Evolutionary conservation across 208 protist species (phyloP), one percentile per base, ranked within the genome.

Genomic region (Trypanosoma conorhini): DNA sequence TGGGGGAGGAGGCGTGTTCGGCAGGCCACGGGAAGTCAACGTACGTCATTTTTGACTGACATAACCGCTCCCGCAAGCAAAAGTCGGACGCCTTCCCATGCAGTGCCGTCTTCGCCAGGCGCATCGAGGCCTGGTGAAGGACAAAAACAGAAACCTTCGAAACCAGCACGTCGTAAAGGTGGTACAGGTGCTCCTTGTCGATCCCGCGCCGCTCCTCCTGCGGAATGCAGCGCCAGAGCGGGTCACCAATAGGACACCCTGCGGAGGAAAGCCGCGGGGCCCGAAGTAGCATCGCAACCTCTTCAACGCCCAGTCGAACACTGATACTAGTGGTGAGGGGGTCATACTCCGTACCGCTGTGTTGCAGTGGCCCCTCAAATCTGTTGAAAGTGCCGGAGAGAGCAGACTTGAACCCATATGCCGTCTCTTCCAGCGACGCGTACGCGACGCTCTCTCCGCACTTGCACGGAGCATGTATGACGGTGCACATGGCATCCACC

Each of bases 251-350:
- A 19, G 64, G 73, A 22, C 73, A 40, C n/a, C 83, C 79, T 64
- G 79, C 73, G 30, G 83, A 83, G 19, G 86, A 91, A 24, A 91
- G 81, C 13, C 86, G 80, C 17, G 86, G 82, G 33, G 86, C 77
- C 58, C 82, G 81, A 48, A 88, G 56, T 21, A 64, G 58, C 24
- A 88, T 24, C 3, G 64, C 31, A n/a, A 56, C 72, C 42, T 67
- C 40, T 19, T 61, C 30, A 19, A 77, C 38, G 40, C 3, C 48
- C 51, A 77, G 33, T 48, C 61, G 64, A 63, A 77, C 40, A 57
- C 38, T 52, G 56, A 72, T 62, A 54, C 65, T 52, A 10, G 66
- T 68, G 13, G 44, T 61, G 17, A 62, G 52, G 35, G 40, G 13
- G 35, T 62, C 55, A 24, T 35, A 35, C 15, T 61, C 30, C n/a